phyloP scores from a whole-genome alignment of 192 early-diverging fungal genomes.

The Jimgerdemannia lactiflua region DNA sequence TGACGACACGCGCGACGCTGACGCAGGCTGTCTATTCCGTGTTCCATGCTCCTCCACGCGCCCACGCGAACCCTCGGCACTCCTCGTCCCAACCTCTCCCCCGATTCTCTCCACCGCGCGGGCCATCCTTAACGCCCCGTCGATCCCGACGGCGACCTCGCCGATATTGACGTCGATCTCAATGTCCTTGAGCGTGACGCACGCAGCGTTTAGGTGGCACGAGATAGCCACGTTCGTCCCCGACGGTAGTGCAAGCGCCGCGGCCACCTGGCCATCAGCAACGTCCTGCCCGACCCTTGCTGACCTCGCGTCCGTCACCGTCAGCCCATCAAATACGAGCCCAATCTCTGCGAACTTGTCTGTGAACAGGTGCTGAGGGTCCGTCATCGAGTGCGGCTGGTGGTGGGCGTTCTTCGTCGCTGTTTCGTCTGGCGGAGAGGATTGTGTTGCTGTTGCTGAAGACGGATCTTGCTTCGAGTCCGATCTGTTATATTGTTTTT shows the following conservation, averaged over 20 bases:
- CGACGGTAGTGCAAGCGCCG: constrained; percentile 18
- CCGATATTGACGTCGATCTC: constrained; percentile 17
- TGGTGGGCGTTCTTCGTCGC: constrained; percentile 15
- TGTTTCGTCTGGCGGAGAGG: background rate
- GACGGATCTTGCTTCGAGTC: background rate
- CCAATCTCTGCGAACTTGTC: constrained; percentile 39
- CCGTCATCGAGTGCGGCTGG: constrained; percentile 35
- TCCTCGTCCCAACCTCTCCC: too few species aligned
- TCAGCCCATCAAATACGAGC: constrained; percentile 15
- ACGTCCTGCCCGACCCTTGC: too few species aligned
- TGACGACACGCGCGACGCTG: background rate
- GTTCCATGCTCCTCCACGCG: background rate
- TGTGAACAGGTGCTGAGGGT: constrained; percentile 32
- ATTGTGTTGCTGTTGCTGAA: background rate
- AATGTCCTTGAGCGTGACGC: constrained; percentile 31
- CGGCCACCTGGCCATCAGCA: background rate
- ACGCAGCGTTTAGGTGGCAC: constrained; percentile 36
- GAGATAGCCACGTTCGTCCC: constrained; percentile 20
- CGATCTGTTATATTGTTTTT: background rate
- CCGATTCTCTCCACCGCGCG: background rate
- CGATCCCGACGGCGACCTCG: constrained; percentile 10
- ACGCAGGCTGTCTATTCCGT: background rate
- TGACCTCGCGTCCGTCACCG: background rate
- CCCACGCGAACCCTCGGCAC: too few species aligned
- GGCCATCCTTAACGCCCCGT: constrained; percentile 14